Base-by-base conservation (phyloP, 306 rosid species). In the Cucurbita maxima region DNA sequence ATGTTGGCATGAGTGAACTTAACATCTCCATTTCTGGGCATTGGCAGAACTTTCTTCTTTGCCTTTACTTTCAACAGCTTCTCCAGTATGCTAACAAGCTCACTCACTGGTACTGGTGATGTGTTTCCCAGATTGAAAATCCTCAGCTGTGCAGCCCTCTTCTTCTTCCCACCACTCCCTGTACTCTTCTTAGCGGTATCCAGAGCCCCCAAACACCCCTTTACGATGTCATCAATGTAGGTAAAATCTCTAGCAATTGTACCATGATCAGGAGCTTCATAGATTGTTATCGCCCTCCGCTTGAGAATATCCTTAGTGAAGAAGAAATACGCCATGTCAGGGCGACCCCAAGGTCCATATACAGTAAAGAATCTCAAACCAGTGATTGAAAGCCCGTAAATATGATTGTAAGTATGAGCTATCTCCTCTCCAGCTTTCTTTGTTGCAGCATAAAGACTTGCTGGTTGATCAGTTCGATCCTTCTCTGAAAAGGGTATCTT, bases 331-430 rank as follows among this genome's bases (percentile, higher is more conserved):
- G 96, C 92, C 97, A 92, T 92, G 64, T 89, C 92, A n/a, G 97
- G 97, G n/a, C 96, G 80, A 11, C 96, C 96, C 94, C 96, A 92
- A 0, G 95, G 97, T 34, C 97, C 97, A 60, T 89, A 92, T 16
- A 92, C 96, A 0, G 97, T 92, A 79, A 92, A 89, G 77, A 89
- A 92, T 14, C 96, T 72, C 76, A 92, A 77, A 9, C 89, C 96
- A 0, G 97, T 92, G 48, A 88, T 88, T 0, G 97, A 88, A 25
- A 89, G 96, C 36, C 96, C 97, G 20, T 89, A 84, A 43, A 92
- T 92, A 52, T 92, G 94, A 40, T 92, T 88, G 40, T 92, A 92
- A 25, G 84, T 85, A 56, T 92, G 95, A 0, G 95, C 90, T 55
- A 89, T 89, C 80, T 85, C 97, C 75, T 92, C 96, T 0, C 96